Base-by-base conservation (phyloP, 257 asterid genomes). In the Solanum chmielewskii region DNA sequence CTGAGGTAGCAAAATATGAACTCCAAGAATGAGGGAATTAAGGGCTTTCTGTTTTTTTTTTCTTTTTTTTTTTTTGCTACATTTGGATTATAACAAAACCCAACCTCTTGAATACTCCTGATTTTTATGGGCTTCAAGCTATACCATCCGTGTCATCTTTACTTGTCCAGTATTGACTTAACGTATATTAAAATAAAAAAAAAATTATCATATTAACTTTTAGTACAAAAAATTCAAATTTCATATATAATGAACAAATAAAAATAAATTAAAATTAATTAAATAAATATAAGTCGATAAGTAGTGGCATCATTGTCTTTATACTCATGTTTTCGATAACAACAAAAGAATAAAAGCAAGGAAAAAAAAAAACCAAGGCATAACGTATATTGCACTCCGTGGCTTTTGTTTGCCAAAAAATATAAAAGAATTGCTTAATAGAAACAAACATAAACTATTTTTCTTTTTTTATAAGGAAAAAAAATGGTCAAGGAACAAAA, bases 1-100 rank as follows among this genome's bases (percentile, higher is more conserved):
- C 85, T 47, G 29, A 9, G 66, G 18, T 1, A 18, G 59, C 18
- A 80, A 80, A 80, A 80, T 49, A 80, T 80, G 69, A 47, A 80
- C 44, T 74, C 81, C 49, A 20, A 74, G 18, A 73, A 13, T 76
- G 35, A 75, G 5, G 84, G 81, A 74, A 1, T 74, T 42, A 11
- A 37, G 29, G 81, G 29, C 29, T 74, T 74, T 37, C 13, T 45
- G 20, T 7, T 37, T 37, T 35, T 1, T 5, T 35, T 31, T 31
- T 31, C 2, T 2, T 3, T 31, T 2, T 2, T 2, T 45, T 78
- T 78, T 27, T 78, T 78, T 14, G 84, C 39, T 80, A 80, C 16
- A 80, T 49, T 80, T 80, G 85, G 85, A 49, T 27, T 35, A 71
- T 47, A 80, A 29, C 27, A 49, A 49, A 75, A 62, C 70, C 70